phyloP scores from a whole-genome alignment of 164 flowering plant genomes.

The Dillenia suffruticosa region DNA sequence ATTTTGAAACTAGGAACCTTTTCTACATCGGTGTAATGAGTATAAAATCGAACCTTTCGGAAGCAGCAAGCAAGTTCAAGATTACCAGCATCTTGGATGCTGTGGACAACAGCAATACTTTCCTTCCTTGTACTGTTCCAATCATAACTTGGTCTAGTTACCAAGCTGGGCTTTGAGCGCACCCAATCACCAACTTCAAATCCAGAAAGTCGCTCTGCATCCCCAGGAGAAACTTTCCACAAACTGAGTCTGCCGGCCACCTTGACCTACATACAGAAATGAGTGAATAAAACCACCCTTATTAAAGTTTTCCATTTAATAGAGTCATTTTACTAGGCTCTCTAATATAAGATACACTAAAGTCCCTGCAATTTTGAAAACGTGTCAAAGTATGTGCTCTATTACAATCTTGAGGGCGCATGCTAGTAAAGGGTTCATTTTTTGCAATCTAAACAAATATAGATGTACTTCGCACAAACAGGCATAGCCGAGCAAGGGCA shows the following conservation, averaged over 20 bases:
- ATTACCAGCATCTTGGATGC: constrained; percentile 82
- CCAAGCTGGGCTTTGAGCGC: constrained; percentile 73
- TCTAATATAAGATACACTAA: too few species aligned
- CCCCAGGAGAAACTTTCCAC: constrained; percentile 98
- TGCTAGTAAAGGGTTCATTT: too few species aligned
- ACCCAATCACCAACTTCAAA: constrained; percentile 99
- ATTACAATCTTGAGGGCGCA: too few species aligned
- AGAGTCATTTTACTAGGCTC: too few species aligned
- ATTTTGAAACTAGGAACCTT: constrained; percentile 66
- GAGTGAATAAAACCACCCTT: not conserved
- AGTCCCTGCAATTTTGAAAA: too few species aligned
- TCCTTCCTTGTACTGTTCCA: constrained; percentile 86
- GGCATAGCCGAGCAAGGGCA: too few species aligned
- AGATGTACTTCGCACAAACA: too few species aligned
- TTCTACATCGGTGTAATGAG: constrained; percentile 81
- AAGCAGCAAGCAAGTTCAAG: constrained; percentile 88
- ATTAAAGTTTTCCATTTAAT: not conserved
- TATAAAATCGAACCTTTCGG: constrained; percentile 64
- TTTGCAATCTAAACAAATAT: too few species aligned
- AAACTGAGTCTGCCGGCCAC: constrained; percentile 70
- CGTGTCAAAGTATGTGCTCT: too few species aligned
- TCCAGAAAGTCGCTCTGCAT: constrained; percentile 85
- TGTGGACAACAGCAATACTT: constrained; percentile 76
- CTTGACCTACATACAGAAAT: constrained; percentile 42
- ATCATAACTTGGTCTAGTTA: constrained; percentile 89